A percentile compares a stretch with the other conserved stretches of the same genome.
Evolutionary conservation across 75 land plant species (phyloP).

Genomic region (Isoetes taiwanensis): DNA sequence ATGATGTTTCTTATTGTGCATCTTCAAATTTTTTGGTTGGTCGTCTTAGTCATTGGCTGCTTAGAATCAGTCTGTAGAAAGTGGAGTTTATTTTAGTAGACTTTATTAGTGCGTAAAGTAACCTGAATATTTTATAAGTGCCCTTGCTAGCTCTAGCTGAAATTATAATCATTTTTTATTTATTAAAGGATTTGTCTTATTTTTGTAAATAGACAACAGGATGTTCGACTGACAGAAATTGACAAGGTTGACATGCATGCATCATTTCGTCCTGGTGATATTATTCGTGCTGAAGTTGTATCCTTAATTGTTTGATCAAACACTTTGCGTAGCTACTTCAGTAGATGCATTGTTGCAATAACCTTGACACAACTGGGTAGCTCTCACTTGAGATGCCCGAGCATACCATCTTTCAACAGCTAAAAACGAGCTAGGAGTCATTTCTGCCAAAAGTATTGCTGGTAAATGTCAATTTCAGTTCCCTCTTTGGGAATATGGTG

Average conservation of each 20-base stretch:
- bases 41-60: not conserved
- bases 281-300: conserved; percentile 85
- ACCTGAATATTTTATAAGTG: not conserved
- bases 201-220: conserved; percentile 69
- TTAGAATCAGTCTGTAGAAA: not conserved
- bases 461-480: conserved; percentile 27
- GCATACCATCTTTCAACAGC: conserved; percentile 92
- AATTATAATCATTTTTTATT: not conserved
- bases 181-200: not conserved
- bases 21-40: too few species aligned
- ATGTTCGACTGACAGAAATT: conserved; percentile 93
- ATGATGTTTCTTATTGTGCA: too few species aligned
- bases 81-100: not conserved
- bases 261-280: conserved; percentile 89
- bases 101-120: not conserved
- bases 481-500: not conserved
- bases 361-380: conserved; percentile 15
- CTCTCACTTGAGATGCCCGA: conserved; percentile 92
- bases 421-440: conserved; percentile 93
- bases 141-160: not conserved
- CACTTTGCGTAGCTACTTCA: not conserved
- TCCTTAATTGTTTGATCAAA: conserved; percentile 39
- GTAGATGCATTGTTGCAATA: not conserved
- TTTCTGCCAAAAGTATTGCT: conserved; percentile 81
- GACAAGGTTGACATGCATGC: conserved; percentile 94